Base-by-base conservation (phyloP, 441 rosid genomes). In the Lepidium campestre region DNA sequence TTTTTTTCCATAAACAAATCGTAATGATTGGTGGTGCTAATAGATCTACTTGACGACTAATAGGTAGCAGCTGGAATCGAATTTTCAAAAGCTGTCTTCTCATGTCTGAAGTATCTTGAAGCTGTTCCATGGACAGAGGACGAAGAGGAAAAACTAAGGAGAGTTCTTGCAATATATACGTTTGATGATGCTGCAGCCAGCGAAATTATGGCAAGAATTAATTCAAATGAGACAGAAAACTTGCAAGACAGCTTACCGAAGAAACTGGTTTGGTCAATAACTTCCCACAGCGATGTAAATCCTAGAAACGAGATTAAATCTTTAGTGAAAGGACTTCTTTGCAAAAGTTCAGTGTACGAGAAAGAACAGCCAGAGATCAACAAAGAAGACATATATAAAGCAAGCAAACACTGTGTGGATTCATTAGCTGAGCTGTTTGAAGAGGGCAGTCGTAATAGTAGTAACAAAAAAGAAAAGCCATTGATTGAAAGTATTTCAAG, bases 111-210 rank as follows among this genome's bases (percentile, higher is more conserved):
- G 62, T 90, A 88, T 81, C 81, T 88, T 35, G 97, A 88, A 74
- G 93, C 82, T 75, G 90, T 90, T 83, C 97, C 93, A 6, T 92
- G 98, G 96, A 84, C 89, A 2, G 98, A 90, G 77, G 97, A 88
- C 31, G 97, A 90, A 81, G 97, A 90, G 79, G 91, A 92, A 66
- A 90, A 85, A 62, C 58, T 92, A 67, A 81, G 93, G 75, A 72
- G 69, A 65, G 37, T 86, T 42, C 74, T 90, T 71, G 58, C 77
- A 20, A 70, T 78, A 62, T 75, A 79, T 60, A 81, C 75, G 46
- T 92, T 90, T 20, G 92, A 83, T 23, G 82, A 75, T 52, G 74
- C 75, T 64, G 80, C 84, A 41, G 72, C 79, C 11, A 65, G 69
- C 35, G 92, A 90, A 40, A 90, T 90, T 63, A 67, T 83, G 54